Evolutionary conservation across 148 eudicot species (phyloP).

Genomic region (Salicornia ramosissima): DNA sequence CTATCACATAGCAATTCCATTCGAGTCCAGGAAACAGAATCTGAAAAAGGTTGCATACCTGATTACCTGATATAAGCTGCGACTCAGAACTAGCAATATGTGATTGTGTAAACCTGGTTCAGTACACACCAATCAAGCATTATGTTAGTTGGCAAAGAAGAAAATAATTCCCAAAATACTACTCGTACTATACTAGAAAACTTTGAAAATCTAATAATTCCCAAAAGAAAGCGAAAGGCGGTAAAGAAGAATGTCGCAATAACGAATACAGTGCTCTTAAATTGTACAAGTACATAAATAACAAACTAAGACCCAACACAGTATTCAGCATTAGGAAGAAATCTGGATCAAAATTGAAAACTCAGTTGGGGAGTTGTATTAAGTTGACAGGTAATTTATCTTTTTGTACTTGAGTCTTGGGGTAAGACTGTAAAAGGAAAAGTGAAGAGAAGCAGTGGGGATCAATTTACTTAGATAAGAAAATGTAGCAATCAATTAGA

Average conservation of each 20-base stretch:
- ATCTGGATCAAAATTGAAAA: background rate
- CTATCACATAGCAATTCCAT: background rate
- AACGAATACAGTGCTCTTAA: background rate
- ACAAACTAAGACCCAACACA: too few relatives aligned
- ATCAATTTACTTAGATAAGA: too few relatives aligned
- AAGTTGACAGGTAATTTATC: too few relatives aligned
- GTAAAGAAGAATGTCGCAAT: background rate
- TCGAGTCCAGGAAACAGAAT: background rate
- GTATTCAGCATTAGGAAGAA: background rate
- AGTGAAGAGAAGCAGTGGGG: too few relatives aligned
- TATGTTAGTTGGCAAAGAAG: constrained; percentile 9
- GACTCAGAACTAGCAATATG: background rate
- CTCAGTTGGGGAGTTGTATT: too few relatives aligned
- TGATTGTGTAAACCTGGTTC: too few relatives aligned
- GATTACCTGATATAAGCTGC: background rate
- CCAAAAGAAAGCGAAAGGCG: too few relatives aligned
- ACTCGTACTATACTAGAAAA: background rate
- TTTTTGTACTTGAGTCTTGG: too few relatives aligned
- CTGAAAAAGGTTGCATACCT: constrained; percentile 9
- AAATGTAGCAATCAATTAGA: background rate
- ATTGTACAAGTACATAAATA: too few relatives aligned
- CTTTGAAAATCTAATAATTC: background rate
- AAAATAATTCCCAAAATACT: background rate
- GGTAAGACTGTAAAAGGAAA: too few relatives aligned
- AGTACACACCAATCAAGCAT: background rate